phyloP scores from a whole-genome alignment of 805 yeast genomes.

The Spathaspora sp. region DNA sequence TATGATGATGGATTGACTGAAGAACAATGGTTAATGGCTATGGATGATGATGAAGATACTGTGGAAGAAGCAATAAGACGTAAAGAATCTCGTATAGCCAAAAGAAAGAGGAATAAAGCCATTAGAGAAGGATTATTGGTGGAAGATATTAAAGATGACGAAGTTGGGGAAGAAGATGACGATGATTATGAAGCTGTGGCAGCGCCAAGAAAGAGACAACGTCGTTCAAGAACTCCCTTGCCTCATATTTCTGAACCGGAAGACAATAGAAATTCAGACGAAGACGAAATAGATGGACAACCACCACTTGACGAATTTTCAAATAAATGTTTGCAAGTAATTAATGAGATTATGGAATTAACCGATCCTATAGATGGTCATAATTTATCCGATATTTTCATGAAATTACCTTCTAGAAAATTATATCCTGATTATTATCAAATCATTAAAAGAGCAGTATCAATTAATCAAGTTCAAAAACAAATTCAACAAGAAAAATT shows the following conservation, averaged over 20 bases:
- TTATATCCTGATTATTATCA: constrained; percentile 83
- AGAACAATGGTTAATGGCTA: constrained; percentile 86
- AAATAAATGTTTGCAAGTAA: constrained; percentile 28
- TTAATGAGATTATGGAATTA: constrained; percentile 40
- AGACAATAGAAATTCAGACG: constrained; percentile 26
- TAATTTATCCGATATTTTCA: constrained; percentile 42
- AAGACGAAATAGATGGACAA: constrained; percentile 12
- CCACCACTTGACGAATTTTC: constrained; percentile 13
- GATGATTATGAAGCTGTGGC: constrained; percentile 11
- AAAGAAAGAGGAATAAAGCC: constrained; percentile 30
- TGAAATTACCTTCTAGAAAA: constrained; percentile 66
- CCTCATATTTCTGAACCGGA: constrained; percentile 5
- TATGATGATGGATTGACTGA: constrained; percentile 88
- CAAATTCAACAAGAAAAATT: constrained; percentile 38
- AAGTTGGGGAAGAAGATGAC: constrained; percentile 21
- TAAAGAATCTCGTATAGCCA: constrained; percentile 42
- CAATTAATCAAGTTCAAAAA: constrained; percentile 53
- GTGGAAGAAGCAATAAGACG: constrained; percentile 57
- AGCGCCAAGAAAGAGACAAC: constrained; percentile 13
- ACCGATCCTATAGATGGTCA: constrained; percentile 42
- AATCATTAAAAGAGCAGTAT: constrained; percentile 56
- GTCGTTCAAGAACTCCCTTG: constrained; percentile 15
- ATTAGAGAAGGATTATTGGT: constrained; percentile 17
- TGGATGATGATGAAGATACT: constrained; percentile 68
- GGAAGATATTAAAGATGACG: constrained; percentile 22